Evolutionary conservation across 2,329 filamentous ascomycete genomes (phyloP).

Genomic region (Alternaria ethzedia): DNA sequence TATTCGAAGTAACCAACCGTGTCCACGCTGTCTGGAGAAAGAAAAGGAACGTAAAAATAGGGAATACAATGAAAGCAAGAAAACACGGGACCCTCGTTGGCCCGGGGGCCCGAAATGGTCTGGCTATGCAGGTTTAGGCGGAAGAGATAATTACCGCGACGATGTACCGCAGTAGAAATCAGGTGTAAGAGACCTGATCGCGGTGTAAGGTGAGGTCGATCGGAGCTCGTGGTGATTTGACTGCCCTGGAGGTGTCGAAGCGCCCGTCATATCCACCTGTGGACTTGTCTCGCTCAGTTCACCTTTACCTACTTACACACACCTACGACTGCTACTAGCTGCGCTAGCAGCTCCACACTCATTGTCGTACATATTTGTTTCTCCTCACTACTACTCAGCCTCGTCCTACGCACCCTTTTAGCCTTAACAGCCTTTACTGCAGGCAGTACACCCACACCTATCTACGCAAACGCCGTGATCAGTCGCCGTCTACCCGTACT

Average conservation of each 20-base stretch:
- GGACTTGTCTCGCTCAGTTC: neutral
- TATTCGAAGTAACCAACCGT: no score
- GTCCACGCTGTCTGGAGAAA: slow-evolving; percentile 14
- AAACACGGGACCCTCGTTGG: slow-evolving; percentile 8
- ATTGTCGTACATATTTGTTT: no score
- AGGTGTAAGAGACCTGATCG: neutral
- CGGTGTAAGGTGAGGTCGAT: neutral
- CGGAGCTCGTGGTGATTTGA: neutral
- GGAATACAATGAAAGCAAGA: neutral
- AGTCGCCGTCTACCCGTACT: no score
- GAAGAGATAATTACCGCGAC: slow-evolving; percentile 8
- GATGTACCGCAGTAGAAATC: slow-evolving; percentile 14
- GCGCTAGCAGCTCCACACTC: no score
- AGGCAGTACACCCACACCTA: no score
- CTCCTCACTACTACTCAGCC: no score
- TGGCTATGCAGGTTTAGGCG: slow-evolving; percentile 3
- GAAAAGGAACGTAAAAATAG: neutral
- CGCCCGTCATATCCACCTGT: neutral
- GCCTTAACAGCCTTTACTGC: no score
- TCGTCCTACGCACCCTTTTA: no score
- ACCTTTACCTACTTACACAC: no score
- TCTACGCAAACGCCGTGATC: no score
- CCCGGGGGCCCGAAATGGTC: slow-evolving; percentile 9
- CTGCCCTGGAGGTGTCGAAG: neutral
- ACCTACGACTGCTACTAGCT: no score